These are phyloP conservation scores for Colletotrichum zoysiae DNA, from an alignment of 2,329 filamentous ascomycete genomes.

Conservation along the genomic window DNA sequence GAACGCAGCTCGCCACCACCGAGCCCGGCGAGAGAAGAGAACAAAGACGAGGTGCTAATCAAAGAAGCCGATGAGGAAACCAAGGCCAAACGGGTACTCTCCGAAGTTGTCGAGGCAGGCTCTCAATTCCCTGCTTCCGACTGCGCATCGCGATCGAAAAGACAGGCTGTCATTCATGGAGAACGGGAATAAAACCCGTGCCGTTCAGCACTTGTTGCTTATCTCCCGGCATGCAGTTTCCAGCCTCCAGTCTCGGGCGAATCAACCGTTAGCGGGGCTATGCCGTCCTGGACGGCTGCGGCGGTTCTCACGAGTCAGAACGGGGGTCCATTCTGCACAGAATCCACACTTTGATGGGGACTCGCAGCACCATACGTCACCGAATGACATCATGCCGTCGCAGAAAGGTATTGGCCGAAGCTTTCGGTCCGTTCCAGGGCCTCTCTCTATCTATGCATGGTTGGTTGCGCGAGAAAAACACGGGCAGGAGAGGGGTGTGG, in stretches of 20 bases:
- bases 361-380: conserved; percentile 15
- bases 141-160: neutral
- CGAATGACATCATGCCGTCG: conserved; percentile 39
- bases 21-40: neutral
- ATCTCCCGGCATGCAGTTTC: neutral
- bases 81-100: neutral
- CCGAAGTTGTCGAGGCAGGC: neutral
- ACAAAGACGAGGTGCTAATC: neutral
- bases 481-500: conserved; percentile 5
- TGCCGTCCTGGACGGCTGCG: conserved; percentile 16
- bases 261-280: neutral
- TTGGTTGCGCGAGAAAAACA: neutral
- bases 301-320: conserved; percentile 27
- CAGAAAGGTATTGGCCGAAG: conserved; percentile 10
- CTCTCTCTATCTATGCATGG: neutral
- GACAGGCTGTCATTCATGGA: neutral
- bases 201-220: neutral
- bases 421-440: conserved; percentile 22
- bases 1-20: neutral
- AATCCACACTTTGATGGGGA: conserved; percentile 15
- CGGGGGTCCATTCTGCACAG: neutral
- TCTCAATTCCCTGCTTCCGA: neutral
- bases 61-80: neutral
- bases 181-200: neutral
- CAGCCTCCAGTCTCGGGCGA: neutral